Conservation (phyloP, 1,139 yeast species). For the Yamadazyma jaroonii region DNA sequence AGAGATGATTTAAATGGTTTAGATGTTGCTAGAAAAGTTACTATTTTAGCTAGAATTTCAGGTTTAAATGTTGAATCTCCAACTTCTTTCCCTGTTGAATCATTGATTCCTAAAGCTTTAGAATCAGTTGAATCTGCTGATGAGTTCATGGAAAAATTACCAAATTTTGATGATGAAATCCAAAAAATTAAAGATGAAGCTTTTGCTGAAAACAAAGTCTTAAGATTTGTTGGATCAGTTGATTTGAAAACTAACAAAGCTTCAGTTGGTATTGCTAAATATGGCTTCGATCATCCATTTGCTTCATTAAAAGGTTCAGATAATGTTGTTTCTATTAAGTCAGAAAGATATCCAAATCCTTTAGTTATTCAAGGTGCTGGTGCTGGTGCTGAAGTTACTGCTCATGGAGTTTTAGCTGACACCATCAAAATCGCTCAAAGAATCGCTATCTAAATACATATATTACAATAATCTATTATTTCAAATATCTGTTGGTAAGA, state of each 20-base stretch:
- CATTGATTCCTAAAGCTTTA: conserved; percentile 83
- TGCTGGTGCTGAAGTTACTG: conserved; percentile 98
- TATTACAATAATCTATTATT: conserved; percentile 1
- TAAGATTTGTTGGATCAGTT: conserved; percentile 90
- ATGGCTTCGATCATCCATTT: conserved; percentile 86
- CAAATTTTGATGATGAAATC: conserved; percentile 77
- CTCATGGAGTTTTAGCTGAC: conserved; percentile 96
- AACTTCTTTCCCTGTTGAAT: conserved; percentile 91
- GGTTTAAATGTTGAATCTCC: conserved; percentile 89
- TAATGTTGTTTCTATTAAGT: conserved; percentile 87
- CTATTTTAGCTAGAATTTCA: conserved; percentile 88
- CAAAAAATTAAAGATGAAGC: conserved; percentile 80
- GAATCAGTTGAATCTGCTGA: conserved; percentile 70
- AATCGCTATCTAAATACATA: conserved; percentile 33
- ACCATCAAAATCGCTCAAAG: conserved; percentile 89
- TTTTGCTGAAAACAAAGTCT: conserved; percentile 76
- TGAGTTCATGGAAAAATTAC: conserved; percentile 78
- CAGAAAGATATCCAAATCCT: conserved; percentile 90
- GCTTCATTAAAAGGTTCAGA: conserved; percentile 95
- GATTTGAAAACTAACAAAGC: conserved; percentile 68
- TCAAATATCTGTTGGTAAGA: conserved; percentile 17
- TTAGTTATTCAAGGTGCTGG: conserved; percentile 98
- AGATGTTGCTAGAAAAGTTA: conserved; percentile 97
- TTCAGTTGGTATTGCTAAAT: conserved; percentile 85
- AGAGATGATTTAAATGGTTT: conserved; percentile 97